Evolutionary conservation across 2,329 filamentous ascomycete genomes (phyloP).

Genomic region (Aureobasidium pullulans): DNA sequence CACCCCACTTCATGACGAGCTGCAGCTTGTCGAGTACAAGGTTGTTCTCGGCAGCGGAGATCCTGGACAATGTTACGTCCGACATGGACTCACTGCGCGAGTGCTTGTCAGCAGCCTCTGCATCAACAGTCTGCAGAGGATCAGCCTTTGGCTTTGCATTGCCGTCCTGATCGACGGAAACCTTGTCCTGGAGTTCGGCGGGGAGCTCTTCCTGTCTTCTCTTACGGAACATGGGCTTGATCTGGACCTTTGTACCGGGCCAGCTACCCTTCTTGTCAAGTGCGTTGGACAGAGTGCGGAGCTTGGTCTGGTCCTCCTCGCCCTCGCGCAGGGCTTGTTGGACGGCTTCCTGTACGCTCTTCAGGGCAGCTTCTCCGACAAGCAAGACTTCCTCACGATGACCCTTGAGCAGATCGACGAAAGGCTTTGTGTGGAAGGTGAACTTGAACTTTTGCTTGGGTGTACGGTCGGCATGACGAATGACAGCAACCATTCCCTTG

Average conservation of each 20-base stretch:
- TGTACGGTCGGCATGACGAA: constrained; percentile 91
- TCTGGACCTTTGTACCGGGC: constrained; percentile 96
- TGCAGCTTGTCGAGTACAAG: constrained; percentile 92
- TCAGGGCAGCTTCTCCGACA: constrained; percentile 81
- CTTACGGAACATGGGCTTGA: constrained; percentile 98
- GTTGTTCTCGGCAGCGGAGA: constrained; percentile 87
- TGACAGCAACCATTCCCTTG: constrained; percentile 94
- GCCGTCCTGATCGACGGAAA: constrained; percentile 7
- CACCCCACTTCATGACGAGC: constrained; percentile 97
- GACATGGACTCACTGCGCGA: constrained; percentile 77
- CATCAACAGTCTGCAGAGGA: background rate
- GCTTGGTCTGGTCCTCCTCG: constrained; percentile 77
- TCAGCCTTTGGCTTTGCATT: constrained; percentile 19
- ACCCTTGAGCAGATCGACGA: constrained; percentile 87
- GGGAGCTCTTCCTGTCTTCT: constrained; percentile 59
- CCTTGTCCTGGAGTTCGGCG: constrained; percentile 20
- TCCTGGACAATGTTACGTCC: constrained; percentile 85
- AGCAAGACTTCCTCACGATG: constrained; percentile 94
- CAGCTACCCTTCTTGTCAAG: constrained; percentile 87
- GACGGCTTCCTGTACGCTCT: constrained; percentile 83
- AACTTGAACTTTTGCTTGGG: constrained; percentile 99
- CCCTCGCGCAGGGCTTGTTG: constrained; percentile 69
- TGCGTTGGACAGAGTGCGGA: constrained; percentile 78
- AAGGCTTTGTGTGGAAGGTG: constrained; percentile 93
- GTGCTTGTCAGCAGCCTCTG: constrained; percentile 32